Evolutionary conservation across 768 basidiomycete species (phyloP).

Genomic region (Collybia sp.): DNA sequence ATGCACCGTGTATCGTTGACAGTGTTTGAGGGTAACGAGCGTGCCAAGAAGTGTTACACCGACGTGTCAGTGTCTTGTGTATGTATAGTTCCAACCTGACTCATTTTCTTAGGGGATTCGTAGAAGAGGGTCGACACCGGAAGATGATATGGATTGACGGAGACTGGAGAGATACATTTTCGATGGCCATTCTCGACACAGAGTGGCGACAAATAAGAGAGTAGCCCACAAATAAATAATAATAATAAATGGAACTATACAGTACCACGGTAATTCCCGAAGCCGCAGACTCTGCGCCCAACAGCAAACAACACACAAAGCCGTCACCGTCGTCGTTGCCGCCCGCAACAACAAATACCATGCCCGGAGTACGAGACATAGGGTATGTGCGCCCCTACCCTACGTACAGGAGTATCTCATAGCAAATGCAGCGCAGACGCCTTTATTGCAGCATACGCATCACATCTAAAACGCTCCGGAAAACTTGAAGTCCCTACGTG

Average conservation of each 20-base stretch:
- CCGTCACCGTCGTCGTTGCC: slow-evolving; percentile 45
- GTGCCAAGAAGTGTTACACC: slow-evolving; percentile 10
- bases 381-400: slow-evolving; percentile 39
- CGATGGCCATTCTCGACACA: slow-evolving; percentile 20
- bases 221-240: slow-evolving; percentile 15
- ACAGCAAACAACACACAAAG: slow-evolving; percentile 35
- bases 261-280: slow-evolving; percentile 37
- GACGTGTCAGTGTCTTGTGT: background rate
- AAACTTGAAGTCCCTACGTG: slow-evolving; percentile 99
- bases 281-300: slow-evolving; percentile 21
- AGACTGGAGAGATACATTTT: slow-evolving; percentile 17
- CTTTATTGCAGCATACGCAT: slow-evolving; percentile 92
- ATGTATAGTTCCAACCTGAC: background rate
- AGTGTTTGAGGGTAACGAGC: slow-evolving; percentile 10
- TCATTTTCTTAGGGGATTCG: slow-evolving; percentile 16
- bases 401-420: slow-evolving; percentile 14
- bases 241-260: slow-evolving; percentile 28
- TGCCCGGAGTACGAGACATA: slow-evolving; percentile 83
- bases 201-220: slow-evolving; percentile 13
- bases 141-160: slow-evolving; percentile 20
- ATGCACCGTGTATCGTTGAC: slow-evolving; percentile 22
- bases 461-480: slow-evolving; percentile 96
- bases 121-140: slow-evolving; percentile 19
- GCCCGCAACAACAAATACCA: slow-evolving; percentile 47
- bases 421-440: slow-evolving; percentile 68